Evolutionary conservation across 176 grass and related monocot species (phyloP).

Genomic region (Zea luxurians): DNA sequence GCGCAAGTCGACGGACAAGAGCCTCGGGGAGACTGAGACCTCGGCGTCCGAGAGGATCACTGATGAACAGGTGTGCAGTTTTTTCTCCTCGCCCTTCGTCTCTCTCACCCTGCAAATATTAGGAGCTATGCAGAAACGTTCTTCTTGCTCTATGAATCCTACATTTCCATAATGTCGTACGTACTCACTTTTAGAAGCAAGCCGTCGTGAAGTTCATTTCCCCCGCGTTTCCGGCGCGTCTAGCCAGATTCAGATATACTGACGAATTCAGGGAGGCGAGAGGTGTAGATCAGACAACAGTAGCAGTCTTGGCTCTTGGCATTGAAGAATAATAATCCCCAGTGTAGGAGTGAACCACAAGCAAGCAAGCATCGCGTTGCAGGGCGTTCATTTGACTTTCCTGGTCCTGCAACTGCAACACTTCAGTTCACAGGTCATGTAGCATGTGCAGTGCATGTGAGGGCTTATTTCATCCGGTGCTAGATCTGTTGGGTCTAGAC

Average conservation of each 20-base stretch:
- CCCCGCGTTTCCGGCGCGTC: not conserved
- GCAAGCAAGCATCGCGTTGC: constrained; percentile 19
- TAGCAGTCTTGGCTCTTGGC: constrained; percentile 12
- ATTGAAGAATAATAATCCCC: constrained; percentile 26
- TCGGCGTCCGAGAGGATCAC: constrained; percentile 58
- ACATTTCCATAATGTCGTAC: not conserved
- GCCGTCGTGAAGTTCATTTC: not conserved
- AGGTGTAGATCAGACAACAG: constrained; percentile 11
- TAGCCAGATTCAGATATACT: not conserved
- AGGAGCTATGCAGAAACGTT: not conserved
- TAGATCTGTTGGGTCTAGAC: constrained; percentile 16
- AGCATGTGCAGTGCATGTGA: constrained; percentile 57
- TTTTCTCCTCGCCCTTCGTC: not conserved
- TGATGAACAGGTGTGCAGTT: constrained; percentile 62
- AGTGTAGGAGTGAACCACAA: constrained; percentile 40
- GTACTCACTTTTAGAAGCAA: not conserved
- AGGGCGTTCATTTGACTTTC: constrained; percentile 50
- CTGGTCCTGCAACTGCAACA: constrained; percentile 34
- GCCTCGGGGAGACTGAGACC: constrained; percentile 62
- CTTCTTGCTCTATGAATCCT: not conserved
- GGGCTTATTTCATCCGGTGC: constrained; percentile 27
- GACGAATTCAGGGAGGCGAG: constrained; percentile 3
- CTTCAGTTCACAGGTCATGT: constrained; percentile 45
- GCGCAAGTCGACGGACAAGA: constrained; percentile 67
- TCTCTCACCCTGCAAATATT: not conserved